Conservation (phyloP, 2,329 filamentous ascomycete genomes). For the Periglandula ipomoeae region DNA sequence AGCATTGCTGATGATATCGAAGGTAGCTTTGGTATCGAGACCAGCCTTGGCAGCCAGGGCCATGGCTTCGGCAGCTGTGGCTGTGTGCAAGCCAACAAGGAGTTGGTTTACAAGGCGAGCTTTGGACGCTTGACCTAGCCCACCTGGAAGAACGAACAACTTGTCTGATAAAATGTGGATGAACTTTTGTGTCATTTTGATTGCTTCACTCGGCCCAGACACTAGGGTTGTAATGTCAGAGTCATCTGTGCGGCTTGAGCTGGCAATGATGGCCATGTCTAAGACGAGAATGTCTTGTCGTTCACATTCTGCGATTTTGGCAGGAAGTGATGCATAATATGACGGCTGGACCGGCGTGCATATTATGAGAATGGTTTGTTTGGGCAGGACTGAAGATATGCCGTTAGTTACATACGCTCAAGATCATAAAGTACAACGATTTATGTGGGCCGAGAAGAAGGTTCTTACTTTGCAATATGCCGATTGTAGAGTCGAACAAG, state of each 20-base stretch:
- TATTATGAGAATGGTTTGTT: slow-evolving; percentile 3
- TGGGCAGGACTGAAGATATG: slow-evolving; percentile 5
- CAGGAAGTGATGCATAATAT: slow-evolving; percentile 1
- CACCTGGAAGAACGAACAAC: slow-evolving; percentile 38
- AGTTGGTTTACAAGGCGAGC: slow-evolving; percentile 47
- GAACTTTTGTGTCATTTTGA: slow-evolving; percentile 40
- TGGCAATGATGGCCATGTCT: slow-evolving; percentile 9
- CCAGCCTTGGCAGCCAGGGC: slow-evolving; percentile 39
- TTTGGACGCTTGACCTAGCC: slow-evolving; percentile 40
- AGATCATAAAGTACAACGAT: too few species aligned
- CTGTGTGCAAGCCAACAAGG: slow-evolving; percentile 41
- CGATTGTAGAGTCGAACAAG: neutral
- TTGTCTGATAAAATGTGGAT: slow-evolving; percentile 50
- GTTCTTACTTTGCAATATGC: too few species aligned
- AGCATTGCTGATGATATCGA: slow-evolving; percentile 19
- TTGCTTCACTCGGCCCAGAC: slow-evolving; percentile 38
- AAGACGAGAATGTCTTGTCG: slow-evolving; percentile 4
- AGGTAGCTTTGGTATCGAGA: slow-evolving; percentile 28
- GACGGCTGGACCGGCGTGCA: slow-evolving; percentile 6
- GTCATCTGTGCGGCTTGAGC: neutral
- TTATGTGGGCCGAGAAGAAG: too few species aligned
- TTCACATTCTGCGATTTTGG: neutral
- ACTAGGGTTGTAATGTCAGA: slow-evolving; percentile 41
- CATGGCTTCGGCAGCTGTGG: slow-evolving; percentile 41
- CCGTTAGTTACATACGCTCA: too few species aligned